Conservation (phyloP, 129 eudicot genomes). For the Sambucus nigra region DNA sequence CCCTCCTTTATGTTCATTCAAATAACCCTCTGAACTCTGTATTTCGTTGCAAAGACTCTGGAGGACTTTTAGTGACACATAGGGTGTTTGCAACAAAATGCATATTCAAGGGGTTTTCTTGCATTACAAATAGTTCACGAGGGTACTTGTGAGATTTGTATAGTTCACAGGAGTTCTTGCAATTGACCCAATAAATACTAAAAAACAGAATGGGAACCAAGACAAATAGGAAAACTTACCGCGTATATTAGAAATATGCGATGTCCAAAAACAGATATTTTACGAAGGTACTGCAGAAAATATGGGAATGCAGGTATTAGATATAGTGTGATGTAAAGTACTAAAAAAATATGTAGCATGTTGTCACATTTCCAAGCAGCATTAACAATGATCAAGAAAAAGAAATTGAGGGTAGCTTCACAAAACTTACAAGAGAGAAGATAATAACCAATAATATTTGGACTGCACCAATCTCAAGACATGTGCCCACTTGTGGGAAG, state of each 20-base stretch:
- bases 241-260: conserved; percentile 91
- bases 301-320: conserved; percentile 3
- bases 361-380: conserved; percentile 3
- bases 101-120: too few relatives aligned
- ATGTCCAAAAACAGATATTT: conserved; percentile 82
- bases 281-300: conserved; percentile 83
- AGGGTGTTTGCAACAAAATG: too few relatives aligned
- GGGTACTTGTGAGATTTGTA: too few relatives aligned
- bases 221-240: conserved; percentile 32
- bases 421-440: conserved; percentile 71
- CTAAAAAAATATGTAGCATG: not conserved
- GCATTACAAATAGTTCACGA: too few relatives aligned
- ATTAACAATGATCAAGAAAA: not conserved
- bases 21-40: too few relatives aligned
- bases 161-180: too few relatives aligned
- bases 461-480: conserved; percentile 81
- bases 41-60: too few relatives aligned
- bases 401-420: not conserved
- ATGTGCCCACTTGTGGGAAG: conserved; percentile 74
- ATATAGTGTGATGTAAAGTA: not conserved
- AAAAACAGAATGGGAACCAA: too few relatives aligned
- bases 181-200: too few relatives aligned
- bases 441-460: conserved; percentile 76
- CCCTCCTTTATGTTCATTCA: too few relatives aligned
- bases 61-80: too few relatives aligned